Conservation (phyloP, 1,284 basidiomycete genomes). For the Cryptococcus sp. region DNA sequence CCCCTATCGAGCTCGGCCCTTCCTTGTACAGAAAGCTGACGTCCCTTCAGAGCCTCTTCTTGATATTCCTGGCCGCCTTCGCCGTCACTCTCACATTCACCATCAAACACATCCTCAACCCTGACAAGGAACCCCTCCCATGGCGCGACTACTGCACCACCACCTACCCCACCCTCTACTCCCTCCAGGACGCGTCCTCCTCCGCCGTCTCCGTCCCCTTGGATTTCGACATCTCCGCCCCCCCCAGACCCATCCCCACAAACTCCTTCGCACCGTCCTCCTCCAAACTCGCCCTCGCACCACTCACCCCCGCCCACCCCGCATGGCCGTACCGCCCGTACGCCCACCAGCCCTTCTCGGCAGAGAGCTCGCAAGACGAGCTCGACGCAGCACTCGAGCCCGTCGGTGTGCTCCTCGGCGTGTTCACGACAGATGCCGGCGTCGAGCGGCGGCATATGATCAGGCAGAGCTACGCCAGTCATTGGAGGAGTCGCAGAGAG, state of each 20-base stretch:
- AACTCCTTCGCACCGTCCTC: slow-evolving; percentile 16
- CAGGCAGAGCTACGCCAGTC: slow-evolving; percentile 82
- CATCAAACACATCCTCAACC: slow-evolving; percentile 88
- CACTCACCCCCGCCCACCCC: slow-evolving; percentile 42
- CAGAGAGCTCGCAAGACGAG: slow-evolving; percentile 19
- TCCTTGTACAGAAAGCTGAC: background rate
- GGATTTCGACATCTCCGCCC: slow-evolving; percentile 3
- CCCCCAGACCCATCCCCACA: slow-evolving; percentile 5
- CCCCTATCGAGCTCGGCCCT: background rate
- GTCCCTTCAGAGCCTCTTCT: slow-evolving; percentile 39
- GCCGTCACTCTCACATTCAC: slow-evolving; percentile 56
- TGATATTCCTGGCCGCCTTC: slow-evolving; percentile 72
- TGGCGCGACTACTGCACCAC: slow-evolving; percentile 88
- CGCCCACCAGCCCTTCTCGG: slow-evolving; percentile 20
- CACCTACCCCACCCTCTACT: slow-evolving; percentile 50
- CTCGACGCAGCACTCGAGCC: slow-evolving; percentile 71
- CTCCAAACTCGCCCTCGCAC: slow-evolving; percentile 22
- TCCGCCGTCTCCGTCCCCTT: slow-evolving; percentile 3
- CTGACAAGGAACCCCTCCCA: slow-evolving; percentile 89
- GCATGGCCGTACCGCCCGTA: slow-evolving; percentile 40
- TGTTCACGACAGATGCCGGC: slow-evolving; percentile 84
- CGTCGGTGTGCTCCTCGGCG: slow-evolving; percentile 82
- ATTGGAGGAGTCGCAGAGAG: slow-evolving; percentile 70
- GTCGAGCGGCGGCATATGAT: slow-evolving; percentile 85
- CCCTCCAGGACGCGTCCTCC: slow-evolving; percentile 29